Evolutionary conservation across 805 yeast genomes (phyloP), one percentile per base, ranked within the genome.

Genomic region (Debaryomyces castellii): DNA sequence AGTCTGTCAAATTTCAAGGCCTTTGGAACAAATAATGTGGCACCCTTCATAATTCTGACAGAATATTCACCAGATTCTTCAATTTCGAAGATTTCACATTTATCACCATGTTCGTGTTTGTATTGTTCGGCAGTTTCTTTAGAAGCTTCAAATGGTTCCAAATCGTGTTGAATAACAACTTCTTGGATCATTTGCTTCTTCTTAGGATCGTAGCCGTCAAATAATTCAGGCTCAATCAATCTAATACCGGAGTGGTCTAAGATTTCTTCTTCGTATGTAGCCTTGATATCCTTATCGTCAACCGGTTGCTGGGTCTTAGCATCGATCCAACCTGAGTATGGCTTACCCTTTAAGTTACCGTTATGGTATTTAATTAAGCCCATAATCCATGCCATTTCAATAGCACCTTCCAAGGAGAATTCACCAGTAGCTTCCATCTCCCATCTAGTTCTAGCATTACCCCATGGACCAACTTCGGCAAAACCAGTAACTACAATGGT

Each of bases 371-470:
- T 89, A 74, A 94, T 91, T 64, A 87, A 80, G 56, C 97, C 97
- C 98, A 94, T 94, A 59, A 94, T 91, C 97, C 98, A 94, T 41
- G 99, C 98, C 96, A 94, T 91, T 76, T 94, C 99, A 64, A 94
- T 86, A 63, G 97, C 87, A 63, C 99, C 99, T 73, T 94, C 99
- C 58, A 94, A 76, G 8, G 97, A 91, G 73, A 94, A 94, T 64
- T 87, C 89, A 61, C 99, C 99, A 50, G 68, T 56, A 39, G 97
- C 89, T 75, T 94, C 99, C 96, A 94, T 94, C 73, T 94, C 98
- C 99, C 99, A 94, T 79, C 99, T 83, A 46, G 99, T 94, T 80
- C 98, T 87, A 32, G 99, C 74, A 67, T 91, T 90, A 81, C 99
- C 99, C 96, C 97, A 95, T 62, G 99, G 99, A 64, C 97, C 95